Percentiles rank a stretch among this genome's conserved stretches.
phyloP scores from a whole-genome alignment of 441 rosid genomes.

The Erodium texanum region DNA sequence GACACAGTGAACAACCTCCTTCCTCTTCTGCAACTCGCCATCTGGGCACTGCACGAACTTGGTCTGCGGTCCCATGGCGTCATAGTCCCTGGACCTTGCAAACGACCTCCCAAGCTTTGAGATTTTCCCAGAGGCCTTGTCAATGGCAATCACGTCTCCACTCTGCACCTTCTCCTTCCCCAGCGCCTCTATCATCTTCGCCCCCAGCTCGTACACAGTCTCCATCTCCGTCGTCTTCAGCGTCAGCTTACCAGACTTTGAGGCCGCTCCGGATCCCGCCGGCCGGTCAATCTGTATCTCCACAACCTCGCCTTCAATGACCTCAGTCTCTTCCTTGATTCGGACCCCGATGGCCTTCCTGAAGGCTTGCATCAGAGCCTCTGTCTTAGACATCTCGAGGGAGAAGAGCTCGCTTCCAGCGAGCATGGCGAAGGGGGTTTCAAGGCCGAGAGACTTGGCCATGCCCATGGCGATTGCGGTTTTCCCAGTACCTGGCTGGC shows the following conservation, averaged over 20 bases:
- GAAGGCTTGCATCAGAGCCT: slow-evolving; percentile 74
- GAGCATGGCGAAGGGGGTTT: slow-evolving; percentile 92
- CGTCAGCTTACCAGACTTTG: slow-evolving; percentile 78
- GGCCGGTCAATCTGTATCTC: slow-evolving; percentile 86
- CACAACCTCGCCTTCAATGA: slow-evolving; percentile 85
- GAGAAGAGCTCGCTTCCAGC: slow-evolving; percentile 83
- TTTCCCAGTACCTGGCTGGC: slow-evolving; percentile 91
- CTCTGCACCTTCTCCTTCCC: slow-evolving; percentile 91
- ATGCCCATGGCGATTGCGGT: slow-evolving; percentile 96
- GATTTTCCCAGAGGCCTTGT: slow-evolving; percentile 80
- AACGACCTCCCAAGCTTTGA: slow-evolving; percentile 84
- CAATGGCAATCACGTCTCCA: slow-evolving; percentile 84
- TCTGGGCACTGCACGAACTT: slow-evolving; percentile 95
- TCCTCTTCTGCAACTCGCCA: slow-evolving; percentile 91
- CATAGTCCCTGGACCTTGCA: slow-evolving; percentile 82
- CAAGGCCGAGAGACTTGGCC: slow-evolving; percentile 89
- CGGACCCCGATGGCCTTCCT: slow-evolving; percentile 78
- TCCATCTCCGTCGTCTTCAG: slow-evolving; percentile 96
- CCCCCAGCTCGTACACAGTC: slow-evolving; percentile 79
- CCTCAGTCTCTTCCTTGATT: slow-evolving; percentile 79
- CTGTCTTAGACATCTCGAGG: slow-evolving; percentile 85
- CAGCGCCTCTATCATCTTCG: slow-evolving; percentile 78
- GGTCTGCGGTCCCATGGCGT: slow-evolving; percentile 90
- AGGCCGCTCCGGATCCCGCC: slow-evolving; percentile 63
- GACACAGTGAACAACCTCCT: slow-evolving; percentile 94